phyloP scores from a whole-genome alignment of 1,139 yeast species.

The Ogataea hybrid region DNA sequence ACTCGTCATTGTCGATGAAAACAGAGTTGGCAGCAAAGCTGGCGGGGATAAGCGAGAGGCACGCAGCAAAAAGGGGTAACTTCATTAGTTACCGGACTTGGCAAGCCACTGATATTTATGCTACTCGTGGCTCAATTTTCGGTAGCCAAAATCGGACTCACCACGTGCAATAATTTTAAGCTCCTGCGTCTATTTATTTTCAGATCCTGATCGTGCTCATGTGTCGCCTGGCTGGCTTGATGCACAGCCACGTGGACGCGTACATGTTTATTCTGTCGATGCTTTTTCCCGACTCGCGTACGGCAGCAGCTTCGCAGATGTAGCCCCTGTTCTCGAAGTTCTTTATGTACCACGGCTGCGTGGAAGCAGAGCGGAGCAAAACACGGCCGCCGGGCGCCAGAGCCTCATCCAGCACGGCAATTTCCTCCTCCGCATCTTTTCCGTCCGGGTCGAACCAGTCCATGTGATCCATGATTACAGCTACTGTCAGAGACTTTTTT shows the following conservation, averaged over 20 bases:
- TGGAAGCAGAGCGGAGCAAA: constrained; percentile 72
- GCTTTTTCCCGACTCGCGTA: constrained; percentile 57
- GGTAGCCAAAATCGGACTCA: no score
- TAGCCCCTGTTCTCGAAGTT: constrained; percentile 69
- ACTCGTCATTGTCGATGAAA: constrained; percentile 23
- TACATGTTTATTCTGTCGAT: constrained; percentile 86
- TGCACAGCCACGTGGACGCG: constrained; percentile 85
- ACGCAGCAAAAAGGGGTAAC: constrained; percentile 3
- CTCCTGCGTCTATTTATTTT: not conserved
- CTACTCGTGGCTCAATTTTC: not conserved
- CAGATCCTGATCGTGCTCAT: constrained; percentile 30
- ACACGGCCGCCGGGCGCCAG: constrained; percentile 70
- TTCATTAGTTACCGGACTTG: constrained; percentile 1
- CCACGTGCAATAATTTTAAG: constrained; percentile 5
- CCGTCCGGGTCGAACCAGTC: constrained; percentile 81
- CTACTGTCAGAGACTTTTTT: constrained; percentile 64
- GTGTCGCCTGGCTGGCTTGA: constrained; percentile 39
- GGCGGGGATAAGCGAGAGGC: constrained; percentile 7
- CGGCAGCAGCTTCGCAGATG: constrained; percentile 64
- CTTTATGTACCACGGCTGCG: constrained; percentile 72
- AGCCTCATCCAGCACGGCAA: constrained; percentile 61
- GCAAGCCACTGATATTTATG: not conserved
- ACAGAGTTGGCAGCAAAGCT: constrained; percentile 20
- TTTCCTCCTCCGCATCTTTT: constrained; percentile 62
- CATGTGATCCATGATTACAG: constrained; percentile 89